Evolutionary conservation across 148 eudicot genomes (phyloP).

Genomic region (Chenopodium album): DNA sequence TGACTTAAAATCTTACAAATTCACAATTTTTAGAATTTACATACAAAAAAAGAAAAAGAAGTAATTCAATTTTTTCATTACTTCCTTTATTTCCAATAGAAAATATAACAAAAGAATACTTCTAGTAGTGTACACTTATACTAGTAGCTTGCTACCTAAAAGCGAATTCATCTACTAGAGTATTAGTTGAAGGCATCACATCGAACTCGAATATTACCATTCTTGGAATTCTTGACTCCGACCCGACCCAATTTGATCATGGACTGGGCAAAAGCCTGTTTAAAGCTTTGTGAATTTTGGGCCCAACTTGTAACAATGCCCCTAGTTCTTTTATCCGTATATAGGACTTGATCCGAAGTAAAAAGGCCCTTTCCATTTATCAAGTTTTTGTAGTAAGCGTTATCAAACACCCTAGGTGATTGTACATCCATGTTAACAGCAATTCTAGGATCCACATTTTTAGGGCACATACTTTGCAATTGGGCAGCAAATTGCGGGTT

Average conservation of each 20-base stretch:
- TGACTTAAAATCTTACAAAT: neutral
- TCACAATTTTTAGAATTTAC: neutral
- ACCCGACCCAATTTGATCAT: slow-evolving; percentile 48
- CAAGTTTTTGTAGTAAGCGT: slow-evolving; percentile 56
- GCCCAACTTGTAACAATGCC: slow-evolving; percentile 47
- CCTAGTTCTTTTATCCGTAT: slow-evolving; percentile 58
- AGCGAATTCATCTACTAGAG: neutral
- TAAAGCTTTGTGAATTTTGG: slow-evolving; percentile 13
- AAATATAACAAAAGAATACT: neutral
- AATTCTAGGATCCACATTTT: slow-evolving; percentile 63
- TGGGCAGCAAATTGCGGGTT: slow-evolving; percentile 49
- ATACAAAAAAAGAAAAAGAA: neutral
- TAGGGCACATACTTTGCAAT: slow-evolving; percentile 60
- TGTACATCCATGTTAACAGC: slow-evolving; percentile 74
- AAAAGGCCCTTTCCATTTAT: slow-evolving; percentile 73
- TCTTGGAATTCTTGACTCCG: slow-evolving; percentile 36
- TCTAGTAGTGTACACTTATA: no score
- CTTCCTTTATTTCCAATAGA: neutral
- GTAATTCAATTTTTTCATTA: neutral
- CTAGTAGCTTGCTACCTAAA: neutral
- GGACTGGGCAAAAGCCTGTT: slow-evolving; percentile 28
- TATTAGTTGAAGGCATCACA: slow-evolving; percentile 41
- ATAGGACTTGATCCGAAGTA: slow-evolving; percentile 80
- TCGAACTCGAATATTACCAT: slow-evolving; percentile 37
- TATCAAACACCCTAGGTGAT: slow-evolving; percentile 69